Evolutionary conservation across 371 early-diverging fungal species (phyloP), one percentile per base, ranked within the genome.

Genomic region (Actinomortierella ambigua): DNA sequence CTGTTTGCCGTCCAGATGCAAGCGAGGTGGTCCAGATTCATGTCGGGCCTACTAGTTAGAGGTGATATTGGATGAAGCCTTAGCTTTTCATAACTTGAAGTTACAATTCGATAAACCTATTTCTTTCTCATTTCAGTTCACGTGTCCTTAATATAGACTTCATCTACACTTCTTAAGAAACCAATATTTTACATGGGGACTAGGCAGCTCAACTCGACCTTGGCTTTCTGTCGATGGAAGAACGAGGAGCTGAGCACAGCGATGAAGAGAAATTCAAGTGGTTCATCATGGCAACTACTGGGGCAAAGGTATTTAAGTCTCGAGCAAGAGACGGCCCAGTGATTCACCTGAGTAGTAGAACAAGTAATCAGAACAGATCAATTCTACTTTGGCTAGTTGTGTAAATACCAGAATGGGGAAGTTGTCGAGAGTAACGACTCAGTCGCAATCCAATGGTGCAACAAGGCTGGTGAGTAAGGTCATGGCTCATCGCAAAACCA

Each of bases 361-460:
- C 93, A 50, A 69, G 82, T 22, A 49, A 69, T 27, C 68, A 75
- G 61, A 68, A 89, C 77, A 68, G 83, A 53, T 17, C 93, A 88
- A 80, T 93, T 92, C 68, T 92, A 93, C 48, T 80, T 93, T 3
- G 95, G 93, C 6, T 91, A 88, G 56, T 94, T 92, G 65, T n/a
- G n/a, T n/a, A n/a, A n/a, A n/a, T 86, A 88, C 57, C 92, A 94
- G 68, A 89, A 92, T 39, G 96, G 95, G 20, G 79, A 89, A 39
- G 93, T 92, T 20, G 86, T 90, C 5, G 81, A 84, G 53, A 85
- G 85, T 65, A 77, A 92, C 55, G 68, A 86, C 1, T 65, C 48
- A 20, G 57, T 81, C 44, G 90, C 85, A 11, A 79, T 83, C 26
- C 75, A 79, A 56, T 93, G 90, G 91, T 93, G 90, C 75, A 79